These are phyloP conservation scores for Aspergillus indologenus DNA, from an alignment of 495 filamentous ascomycete genomes.

Conservation along the genomic window DNA sequence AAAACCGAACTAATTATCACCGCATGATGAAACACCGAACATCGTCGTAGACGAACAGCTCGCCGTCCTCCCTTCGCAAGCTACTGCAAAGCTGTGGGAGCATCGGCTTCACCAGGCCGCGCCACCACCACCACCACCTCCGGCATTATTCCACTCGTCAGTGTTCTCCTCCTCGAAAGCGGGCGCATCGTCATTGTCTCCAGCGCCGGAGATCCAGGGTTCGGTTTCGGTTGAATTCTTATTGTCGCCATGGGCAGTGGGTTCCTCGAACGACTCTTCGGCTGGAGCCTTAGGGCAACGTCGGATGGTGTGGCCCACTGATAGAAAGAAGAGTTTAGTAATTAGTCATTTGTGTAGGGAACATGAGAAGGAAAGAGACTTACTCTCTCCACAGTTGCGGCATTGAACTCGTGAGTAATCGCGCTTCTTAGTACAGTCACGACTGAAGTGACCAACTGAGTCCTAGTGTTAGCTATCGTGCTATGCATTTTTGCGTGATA, in stretches of 20 bases:
- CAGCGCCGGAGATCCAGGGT: background rate
- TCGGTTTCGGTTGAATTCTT: background rate
- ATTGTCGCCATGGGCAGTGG: slow-evolving; percentile 1
- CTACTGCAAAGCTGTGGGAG: background rate
- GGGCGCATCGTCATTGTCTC: background rate
- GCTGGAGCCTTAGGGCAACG: slow-evolving; percentile 48
- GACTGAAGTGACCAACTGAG: slow-evolving; percentile 62
- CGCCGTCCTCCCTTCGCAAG: background rate
- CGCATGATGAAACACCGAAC: slow-evolving; percentile 11
- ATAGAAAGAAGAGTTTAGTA: background rate
- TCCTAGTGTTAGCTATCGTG: background rate
- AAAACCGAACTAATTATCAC: background rate
- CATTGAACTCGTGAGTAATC: slow-evolving; percentile 77
- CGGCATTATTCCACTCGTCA: background rate
- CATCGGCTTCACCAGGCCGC: background rate
- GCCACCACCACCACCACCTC: background rate
- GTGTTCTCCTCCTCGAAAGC: background rate
- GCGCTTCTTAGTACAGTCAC: slow-evolving; percentile 72
- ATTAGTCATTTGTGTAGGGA: background rate
- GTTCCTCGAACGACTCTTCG: slow-evolving; percentile 2
- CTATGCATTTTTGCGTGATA: background rate
- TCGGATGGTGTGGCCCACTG: slow-evolving; percentile 65
- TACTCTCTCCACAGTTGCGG: slow-evolving; percentile 68
- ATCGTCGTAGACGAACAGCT: slow-evolving; percentile 10
- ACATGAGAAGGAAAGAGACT: slow-evolving; percentile 18